phyloP scores from a whole-genome alignment of 768 basidiomycete species.

The Boletus eberwhitei region DNA sequence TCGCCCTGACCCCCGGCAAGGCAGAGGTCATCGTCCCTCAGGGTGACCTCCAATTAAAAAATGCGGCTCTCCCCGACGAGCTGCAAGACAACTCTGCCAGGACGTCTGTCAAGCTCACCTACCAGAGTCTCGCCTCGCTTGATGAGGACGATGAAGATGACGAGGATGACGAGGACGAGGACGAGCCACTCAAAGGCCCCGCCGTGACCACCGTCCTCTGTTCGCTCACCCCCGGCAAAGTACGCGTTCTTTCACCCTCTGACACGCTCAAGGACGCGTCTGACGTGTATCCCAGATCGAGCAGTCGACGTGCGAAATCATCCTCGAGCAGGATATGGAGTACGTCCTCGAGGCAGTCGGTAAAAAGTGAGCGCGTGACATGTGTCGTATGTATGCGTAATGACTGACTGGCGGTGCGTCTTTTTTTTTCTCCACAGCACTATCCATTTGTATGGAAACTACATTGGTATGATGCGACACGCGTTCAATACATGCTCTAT shows the following conservation, averaged over 20 bases:
- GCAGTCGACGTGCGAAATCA: constrained; percentile 67
- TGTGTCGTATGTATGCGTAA: background rate
- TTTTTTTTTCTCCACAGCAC: constrained; percentile 39
- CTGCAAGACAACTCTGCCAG: constrained; percentile 58
- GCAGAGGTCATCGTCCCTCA: constrained; percentile 55
- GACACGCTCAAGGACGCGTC: constrained; percentile 4
- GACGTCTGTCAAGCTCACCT: constrained; percentile 66
- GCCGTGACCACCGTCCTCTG: constrained; percentile 60
- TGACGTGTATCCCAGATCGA: constrained; percentile 54
- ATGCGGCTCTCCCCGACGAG: constrained; percentile 74
- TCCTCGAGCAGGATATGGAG: constrained; percentile 62
- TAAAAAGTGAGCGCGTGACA: constrained; percentile 60
- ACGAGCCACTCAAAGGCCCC: constrained; percentile 37
- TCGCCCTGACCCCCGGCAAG: constrained; percentile 55
- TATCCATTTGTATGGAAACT: constrained; percentile 81
- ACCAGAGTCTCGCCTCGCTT: constrained; percentile 36
- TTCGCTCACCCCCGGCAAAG: constrained; percentile 80
- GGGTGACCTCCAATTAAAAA: constrained; percentile 75
- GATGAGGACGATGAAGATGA: constrained; percentile 44
- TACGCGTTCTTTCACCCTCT: constrained; percentile 28
- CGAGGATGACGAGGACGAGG: constrained; percentile 43
- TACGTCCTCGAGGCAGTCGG: constrained; percentile 71
- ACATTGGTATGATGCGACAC: constrained; percentile 52
- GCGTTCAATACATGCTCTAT: background rate
- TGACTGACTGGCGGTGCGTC: constrained; percentile 8